A percentile compares a stretch with the other conserved stretches of the same genome.
Conservation (phyloP, 129 eudicot species). For the Lonicera japonica region DNA sequence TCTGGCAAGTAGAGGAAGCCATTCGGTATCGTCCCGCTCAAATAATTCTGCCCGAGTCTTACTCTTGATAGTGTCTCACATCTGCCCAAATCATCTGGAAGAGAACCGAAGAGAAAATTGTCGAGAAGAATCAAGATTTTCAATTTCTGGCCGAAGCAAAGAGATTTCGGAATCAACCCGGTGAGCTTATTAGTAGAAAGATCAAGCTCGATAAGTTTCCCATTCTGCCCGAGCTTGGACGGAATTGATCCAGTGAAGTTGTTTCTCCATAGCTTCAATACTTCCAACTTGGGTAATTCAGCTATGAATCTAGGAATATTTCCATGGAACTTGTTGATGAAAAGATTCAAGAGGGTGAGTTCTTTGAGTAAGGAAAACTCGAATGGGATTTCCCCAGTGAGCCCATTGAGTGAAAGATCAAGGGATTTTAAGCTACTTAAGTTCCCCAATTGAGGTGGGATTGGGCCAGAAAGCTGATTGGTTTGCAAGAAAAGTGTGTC, state of each 20-base stretch:
- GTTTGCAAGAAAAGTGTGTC: constrained; percentile 55
- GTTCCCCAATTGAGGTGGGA: constrained; percentile 46
- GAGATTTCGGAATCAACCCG: constrained; percentile 43
- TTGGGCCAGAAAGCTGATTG: constrained; percentile 39
- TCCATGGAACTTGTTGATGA: constrained; percentile 57
- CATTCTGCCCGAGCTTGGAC: constrained; percentile 47
- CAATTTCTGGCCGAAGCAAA: constrained; percentile 46
- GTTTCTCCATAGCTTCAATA: constrained; percentile 53
- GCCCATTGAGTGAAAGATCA: constrained; percentile 59
- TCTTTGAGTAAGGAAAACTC: constrained; percentile 40
- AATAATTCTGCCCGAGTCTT: constrained; percentile 60
- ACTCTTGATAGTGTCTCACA: constrained; percentile 47
- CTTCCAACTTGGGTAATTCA: constrained; percentile 44
- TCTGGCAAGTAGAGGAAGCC: constrained; percentile 58
- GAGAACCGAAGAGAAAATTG: constrained; percentile 54
- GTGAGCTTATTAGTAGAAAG: constrained; percentile 63
- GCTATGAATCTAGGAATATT: constrained; percentile 48
- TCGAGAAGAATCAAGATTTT: constrained; percentile 46
- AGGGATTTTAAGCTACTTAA: constrained; percentile 33
- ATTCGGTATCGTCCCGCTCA: constrained; percentile 54
- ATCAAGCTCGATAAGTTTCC: constrained; percentile 41
- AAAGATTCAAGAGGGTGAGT: constrained; percentile 52
- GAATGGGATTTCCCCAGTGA: constrained; percentile 58
- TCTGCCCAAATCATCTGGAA: constrained; percentile 55
- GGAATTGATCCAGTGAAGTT: constrained; percentile 67